Evolutionary conservation across 306 rosid genomes (phyloP).

Genomic region (Notholithocarpus densiflorus): DNA sequence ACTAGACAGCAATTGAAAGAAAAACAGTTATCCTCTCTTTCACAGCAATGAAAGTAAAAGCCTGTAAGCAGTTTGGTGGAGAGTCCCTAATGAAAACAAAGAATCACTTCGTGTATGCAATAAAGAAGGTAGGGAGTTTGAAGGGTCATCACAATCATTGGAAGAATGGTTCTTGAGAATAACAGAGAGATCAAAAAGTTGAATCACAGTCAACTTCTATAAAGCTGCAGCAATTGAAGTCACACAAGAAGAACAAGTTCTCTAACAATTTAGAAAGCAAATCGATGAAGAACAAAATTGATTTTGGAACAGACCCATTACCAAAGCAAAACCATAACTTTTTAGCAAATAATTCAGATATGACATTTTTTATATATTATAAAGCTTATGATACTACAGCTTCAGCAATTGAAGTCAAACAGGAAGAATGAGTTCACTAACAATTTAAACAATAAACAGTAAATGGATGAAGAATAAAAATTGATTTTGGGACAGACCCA

Average conservation of each 20-base stretch:
- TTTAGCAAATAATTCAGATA: no score
- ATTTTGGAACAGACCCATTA: no score
- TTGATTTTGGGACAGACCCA: neutral
- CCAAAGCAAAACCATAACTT: no score
- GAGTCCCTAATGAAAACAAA: slow-evolving; percentile 78
- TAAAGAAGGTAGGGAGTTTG: slow-evolving; percentile 65
- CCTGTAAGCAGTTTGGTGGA: slow-evolving; percentile 86
- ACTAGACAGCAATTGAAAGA: slow-evolving; percentile 11
- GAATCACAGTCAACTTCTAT: slow-evolving; percentile 86
- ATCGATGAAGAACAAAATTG: no score
- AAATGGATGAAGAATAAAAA: slow-evolving; percentile 1
- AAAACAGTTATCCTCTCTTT: slow-evolving; percentile 14
- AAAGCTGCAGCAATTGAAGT: slow-evolving; percentile 58
- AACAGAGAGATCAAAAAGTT: slow-evolving; percentile 88
- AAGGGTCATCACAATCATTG: slow-evolving; percentile 51
- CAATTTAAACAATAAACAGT: neutral
- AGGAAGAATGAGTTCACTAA: neutral
- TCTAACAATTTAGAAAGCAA: no score
- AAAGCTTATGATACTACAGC: no score
- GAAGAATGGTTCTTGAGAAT: slow-evolving; percentile 69
- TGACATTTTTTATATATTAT: no score
- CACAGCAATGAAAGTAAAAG: slow-evolving; percentile 88
- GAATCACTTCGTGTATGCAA: slow-evolving; percentile 76
- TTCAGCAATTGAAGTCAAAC: no score
- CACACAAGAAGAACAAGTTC: neutral